Base-by-base conservation (phyloP, 2,329 filamentous ascomycete genomes). In the Thelonectria blattea region DNA sequence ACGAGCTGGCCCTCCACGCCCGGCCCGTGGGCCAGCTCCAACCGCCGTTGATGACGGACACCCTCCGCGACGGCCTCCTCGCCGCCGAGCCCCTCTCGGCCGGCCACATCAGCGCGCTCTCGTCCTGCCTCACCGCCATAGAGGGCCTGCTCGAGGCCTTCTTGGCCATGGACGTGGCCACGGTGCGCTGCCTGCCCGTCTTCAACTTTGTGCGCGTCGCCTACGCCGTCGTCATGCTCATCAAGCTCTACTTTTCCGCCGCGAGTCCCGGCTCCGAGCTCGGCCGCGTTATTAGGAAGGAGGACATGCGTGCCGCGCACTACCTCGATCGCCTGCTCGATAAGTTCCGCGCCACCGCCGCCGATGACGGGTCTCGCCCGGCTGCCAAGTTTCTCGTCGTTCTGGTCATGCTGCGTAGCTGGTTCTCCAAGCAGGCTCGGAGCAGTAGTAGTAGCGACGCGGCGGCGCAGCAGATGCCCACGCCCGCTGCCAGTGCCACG, bases 161-260 rank as follows among this genome's bases (percentile, higher is more conserved):
- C 57, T 74, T 89, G 3, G 77, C 77, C 41, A 85, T 92, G 74
- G 84, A 88, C 50, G 74, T 85, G 14, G 73, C 78, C 4, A 80
- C 79, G 42, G 79, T 91, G 42, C 85, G 88, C 54, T 88, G 83
- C 56, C 73, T 92, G 10, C 90, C 91, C 17, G 88, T 90, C 3
- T 88, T 90, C 69, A 86, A 85, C 72, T 88, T 91, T 68, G 89
- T 91, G 15, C 86, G 90, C 27, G 85, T 91, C 17, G 86, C 89
- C 11, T 92, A 91, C 70, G 87, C 87, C 6, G 83, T 88, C 2
- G 88, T 92, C 18, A 85, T 91, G 32, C 79, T 92, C 39, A 89
- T 91, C 72, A 92, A 92, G 74, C 84, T 93, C 62, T 89, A 89
- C 74, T 88, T 90, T 51, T 85, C 88, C 9, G 86, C 88, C 3